These are phyloP conservation scores for Chenopodium quinoa DNA, from an alignment of 148 eudicot genomes.

Conservation along the genomic window DNA sequence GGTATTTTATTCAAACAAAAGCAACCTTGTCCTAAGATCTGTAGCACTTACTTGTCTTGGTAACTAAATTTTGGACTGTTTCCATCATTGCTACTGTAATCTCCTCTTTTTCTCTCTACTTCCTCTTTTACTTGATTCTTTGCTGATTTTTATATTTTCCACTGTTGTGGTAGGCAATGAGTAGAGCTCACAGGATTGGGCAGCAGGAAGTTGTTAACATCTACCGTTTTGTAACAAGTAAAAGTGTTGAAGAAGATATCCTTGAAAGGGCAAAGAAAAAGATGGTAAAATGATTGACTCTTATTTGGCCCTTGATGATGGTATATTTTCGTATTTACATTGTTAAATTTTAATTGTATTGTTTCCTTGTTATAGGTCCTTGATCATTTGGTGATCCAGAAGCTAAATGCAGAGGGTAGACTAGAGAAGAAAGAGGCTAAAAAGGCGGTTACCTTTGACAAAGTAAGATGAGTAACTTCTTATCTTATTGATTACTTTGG, in stretches of 20 bases:
- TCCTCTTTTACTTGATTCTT: neutral
- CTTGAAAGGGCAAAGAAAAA: constrained; percentile 98
- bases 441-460: constrained; percentile 79
- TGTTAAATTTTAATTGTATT: constrained; percentile 8
- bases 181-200: constrained; percentile 99
- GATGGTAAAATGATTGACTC: constrained; percentile 55
- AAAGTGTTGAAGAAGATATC: constrained; percentile 99
- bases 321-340: neutral
- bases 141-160: neutral
- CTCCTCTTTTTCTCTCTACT: neutral
- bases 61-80: neutral
- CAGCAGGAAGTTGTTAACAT: constrained; percentile 99
- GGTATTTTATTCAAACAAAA: too few species aligned
- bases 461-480: constrained; percentile 46
- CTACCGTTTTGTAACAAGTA: constrained; percentile 96
- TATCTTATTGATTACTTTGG: neutral
- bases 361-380: constrained; percentile 55
- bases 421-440: constrained; percentile 96
- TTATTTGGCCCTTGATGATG: neutral
- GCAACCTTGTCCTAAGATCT: neutral
- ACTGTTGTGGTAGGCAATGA: constrained; percentile 68
- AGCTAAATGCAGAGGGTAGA: constrained; percentile 96
- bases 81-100: neutral
- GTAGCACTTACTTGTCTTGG: neutral
- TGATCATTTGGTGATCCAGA: constrained; percentile 97